Base-by-base conservation (phyloP, 441 rosid genomes). In the Pelargonium hybrid region DNA sequence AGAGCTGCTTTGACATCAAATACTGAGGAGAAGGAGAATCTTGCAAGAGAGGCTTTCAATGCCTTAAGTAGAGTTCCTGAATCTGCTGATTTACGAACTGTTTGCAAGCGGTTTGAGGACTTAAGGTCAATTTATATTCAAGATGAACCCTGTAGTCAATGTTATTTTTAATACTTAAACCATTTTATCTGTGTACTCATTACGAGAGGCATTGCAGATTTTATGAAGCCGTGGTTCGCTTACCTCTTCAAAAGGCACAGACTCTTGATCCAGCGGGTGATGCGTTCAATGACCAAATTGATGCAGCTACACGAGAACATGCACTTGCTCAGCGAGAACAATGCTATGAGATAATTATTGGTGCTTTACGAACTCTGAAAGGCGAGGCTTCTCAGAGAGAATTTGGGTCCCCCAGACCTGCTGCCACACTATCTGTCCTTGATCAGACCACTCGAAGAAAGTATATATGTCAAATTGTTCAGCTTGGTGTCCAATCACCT, bases 41-140 rank as follows among this genome's bases (percentile, higher is more conserved):
- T 94, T 77, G 98, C 94, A 64, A 87, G 87, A 75, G 96, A 90
- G 79, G 98, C 98, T 71, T 92, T 92, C 81, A 81, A 83, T 79
- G 84, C 83, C 81, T 83, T 94, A 73, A 87, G 94, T 71, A 90
- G 87, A 85, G 85, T 92, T 82, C 99, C 98, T 1, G 97, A 91
- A 79, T 89, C 97, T 77, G 94, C 97, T 31, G 98, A 94, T 78
- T 81, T 94, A 74, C 85, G 84, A 83, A 85, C 99, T 45, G 96
- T 94, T 77, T 94, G 99, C 87, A 92, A 86, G 83, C 87, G 93
- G 48, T 94, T 94, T 80, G 99, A 94, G 80, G 99, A 92, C 70
- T 85, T 92, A 66, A 87, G 93, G 99, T 90, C 75, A 77, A 86
- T 73, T 66, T 63, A 20, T 26, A 41, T 62, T 74, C 14, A 68